A percentile compares a stretch with the other conserved stretches of the same genome.
These are phyloP conservation scores for Keithomyces neogunnii DNA, from an alignment of 2,329 filamentous ascomycete species.

Conservation along the genomic window DNA sequence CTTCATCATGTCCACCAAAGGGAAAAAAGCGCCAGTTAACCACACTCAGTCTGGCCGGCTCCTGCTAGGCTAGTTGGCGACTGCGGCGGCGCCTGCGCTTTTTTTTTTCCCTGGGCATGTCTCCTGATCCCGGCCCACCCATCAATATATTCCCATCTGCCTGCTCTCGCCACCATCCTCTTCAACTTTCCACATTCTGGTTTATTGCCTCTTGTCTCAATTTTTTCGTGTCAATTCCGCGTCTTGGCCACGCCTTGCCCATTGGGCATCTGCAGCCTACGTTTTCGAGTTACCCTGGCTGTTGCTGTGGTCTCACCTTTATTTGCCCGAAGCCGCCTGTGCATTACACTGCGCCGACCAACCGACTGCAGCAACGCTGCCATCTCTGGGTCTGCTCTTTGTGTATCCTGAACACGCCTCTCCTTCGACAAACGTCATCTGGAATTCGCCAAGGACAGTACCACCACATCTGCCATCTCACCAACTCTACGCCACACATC, in stretches of 20 bases:
- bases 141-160: conserved; percentile 6
- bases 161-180: conserved; percentile 4
- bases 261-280: conserved; percentile 1
- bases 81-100: conserved; percentile 3
- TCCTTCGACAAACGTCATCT: conserved; percentile 13
- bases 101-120: not conserved
- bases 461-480: conserved; percentile 4
- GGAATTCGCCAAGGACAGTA: conserved; percentile 14
- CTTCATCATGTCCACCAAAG: no score
- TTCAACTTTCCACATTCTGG: conserved; percentile 1
- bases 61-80: conserved; percentile 7
- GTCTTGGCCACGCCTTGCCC: conserved; percentile 3
- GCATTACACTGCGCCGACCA: not conserved
- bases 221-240: not conserved
- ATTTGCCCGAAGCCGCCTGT: conserved; percentile 1
- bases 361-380: not conserved
- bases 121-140: conserved; percentile 5
- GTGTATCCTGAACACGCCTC: conserved; percentile 11
- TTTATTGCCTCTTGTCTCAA: not conserved
- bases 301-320: conserved; percentile 6
- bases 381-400: conserved; percentile 1
- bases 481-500: conserved; percentile 4
- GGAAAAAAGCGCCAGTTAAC: no score
- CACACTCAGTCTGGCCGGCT: conserved; percentile 1
- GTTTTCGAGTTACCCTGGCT: not conserved